These are phyloP conservation scores for Aurantiochytrium sp. DNA, from an alignment of 108 stramenopile species.

Conservation along the genomic window DNA sequence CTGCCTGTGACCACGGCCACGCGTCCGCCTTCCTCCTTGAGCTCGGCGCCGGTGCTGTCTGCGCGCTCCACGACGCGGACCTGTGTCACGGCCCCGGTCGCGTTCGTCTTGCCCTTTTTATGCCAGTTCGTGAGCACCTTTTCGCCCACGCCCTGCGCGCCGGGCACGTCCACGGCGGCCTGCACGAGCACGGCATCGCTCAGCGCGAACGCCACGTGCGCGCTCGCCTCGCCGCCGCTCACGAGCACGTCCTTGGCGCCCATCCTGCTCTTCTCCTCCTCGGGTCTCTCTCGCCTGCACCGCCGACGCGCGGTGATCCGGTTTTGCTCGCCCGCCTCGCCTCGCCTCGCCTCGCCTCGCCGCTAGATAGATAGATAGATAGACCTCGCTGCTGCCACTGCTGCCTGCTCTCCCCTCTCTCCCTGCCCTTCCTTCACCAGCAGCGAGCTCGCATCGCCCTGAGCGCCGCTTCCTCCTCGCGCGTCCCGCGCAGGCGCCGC, in stretches of 20 bases:
- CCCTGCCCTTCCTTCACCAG: no score
- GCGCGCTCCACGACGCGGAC: neutral
- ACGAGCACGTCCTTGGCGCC: neutral
- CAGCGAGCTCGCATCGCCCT: no score
- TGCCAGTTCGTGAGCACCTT: neutral
- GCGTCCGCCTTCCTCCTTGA: neutral
- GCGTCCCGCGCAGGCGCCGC: no score
- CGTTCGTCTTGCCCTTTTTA: neutral
- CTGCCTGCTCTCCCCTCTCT: no score
- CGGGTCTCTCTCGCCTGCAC: no score
- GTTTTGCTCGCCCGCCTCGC: no score
- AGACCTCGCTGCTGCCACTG: no score
- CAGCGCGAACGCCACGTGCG: neutral
- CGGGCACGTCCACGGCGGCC: neutral
- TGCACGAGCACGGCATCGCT: neutral
- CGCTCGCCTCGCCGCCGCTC: neutral
- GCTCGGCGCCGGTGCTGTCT: neutral
- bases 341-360: no score
- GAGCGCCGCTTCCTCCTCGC: no score
- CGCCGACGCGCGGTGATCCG: no score
- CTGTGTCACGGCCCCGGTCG: neutral
- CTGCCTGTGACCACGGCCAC: neutral
- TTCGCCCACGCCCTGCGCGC: neutral
- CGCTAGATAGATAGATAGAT: no score
- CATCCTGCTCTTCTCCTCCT: neutral